These are phyloP conservation scores for Inonotus hispidus DNA, from an alignment of 1,284 basidiomycete species.

Conservation along the genomic window DNA sequence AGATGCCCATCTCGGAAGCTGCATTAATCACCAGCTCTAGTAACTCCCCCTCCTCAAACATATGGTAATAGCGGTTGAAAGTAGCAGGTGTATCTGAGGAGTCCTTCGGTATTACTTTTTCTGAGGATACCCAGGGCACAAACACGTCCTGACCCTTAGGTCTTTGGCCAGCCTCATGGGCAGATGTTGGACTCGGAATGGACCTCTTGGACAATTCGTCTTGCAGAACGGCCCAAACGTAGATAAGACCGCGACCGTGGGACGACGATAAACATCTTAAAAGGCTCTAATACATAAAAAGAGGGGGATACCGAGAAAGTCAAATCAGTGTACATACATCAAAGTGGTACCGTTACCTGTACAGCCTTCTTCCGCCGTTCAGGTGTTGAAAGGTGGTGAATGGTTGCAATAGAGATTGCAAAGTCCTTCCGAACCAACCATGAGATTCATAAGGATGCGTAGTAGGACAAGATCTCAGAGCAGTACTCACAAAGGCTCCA, in stretches of 20 bases:
- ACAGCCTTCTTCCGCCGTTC: conserved; percentile 69
- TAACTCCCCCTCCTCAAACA: conserved; percentile 83
- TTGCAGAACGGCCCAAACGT: conserved; percentile 99
- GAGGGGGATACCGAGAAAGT: conserved; percentile 8
- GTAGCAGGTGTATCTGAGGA: conserved; percentile 26
- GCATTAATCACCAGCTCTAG: conserved; percentile 55
- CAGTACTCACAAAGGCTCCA: conserved; percentile 67
- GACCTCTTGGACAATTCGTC: conserved; percentile 73
- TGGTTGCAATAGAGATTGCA: conserved; percentile 91
- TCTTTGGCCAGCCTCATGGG: background rate
- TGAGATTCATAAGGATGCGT: background rate
- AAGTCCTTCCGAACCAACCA: conserved; percentile 64
- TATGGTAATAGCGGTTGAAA: conserved; percentile 89
- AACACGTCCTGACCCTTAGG: conserved; percentile 38
- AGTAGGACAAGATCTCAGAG: background rate
- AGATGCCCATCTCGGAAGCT: conserved; percentile 51
- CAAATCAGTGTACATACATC: conserved; percentile 19
- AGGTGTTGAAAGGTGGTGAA: conserved; percentile 86
- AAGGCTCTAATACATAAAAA: conserved; percentile 44
- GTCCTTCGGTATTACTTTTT: conserved; percentile 14
- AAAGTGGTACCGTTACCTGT: conserved; percentile 40
- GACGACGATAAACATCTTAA: conserved; percentile 55
- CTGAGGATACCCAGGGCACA: conserved; percentile 40
- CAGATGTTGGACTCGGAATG: conserved; percentile 37
- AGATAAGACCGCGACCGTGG: conserved; percentile 82